Evolutionary conservation across 345 rosid species (phyloP).

Genomic region (Lumnitzera racemosa): DNA sequence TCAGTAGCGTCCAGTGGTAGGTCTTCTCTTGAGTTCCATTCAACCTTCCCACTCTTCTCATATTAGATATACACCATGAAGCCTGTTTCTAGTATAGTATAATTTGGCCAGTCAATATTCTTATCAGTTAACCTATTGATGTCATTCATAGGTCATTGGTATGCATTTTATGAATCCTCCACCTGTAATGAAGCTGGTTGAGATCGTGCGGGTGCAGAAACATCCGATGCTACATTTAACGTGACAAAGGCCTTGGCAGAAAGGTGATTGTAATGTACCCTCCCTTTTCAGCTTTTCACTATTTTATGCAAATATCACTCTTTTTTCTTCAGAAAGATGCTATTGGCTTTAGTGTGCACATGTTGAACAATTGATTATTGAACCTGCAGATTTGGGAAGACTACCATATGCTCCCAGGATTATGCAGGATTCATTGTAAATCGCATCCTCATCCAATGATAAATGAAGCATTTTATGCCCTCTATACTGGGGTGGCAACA

Average conservation of each 20-base stretch:
- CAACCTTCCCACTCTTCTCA: too few relatives aligned
- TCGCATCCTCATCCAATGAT: slow-evolving; percentile 93
- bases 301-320: background rate
- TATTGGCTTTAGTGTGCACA: too few relatives aligned
- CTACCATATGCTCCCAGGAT: slow-evolving; percentile 66
- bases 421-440: slow-evolving; percentile 79
- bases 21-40: too few relatives aligned
- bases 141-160: slow-evolving; percentile 57
- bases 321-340: background rate
- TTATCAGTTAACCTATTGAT: background rate
- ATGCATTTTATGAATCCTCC: slow-evolving; percentile 99
- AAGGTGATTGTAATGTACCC: slow-evolving; percentile 30
- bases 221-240: slow-evolving; percentile 65
- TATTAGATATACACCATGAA: too few relatives aligned
- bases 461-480: slow-evolving; percentile 78
- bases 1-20: too few relatives aligned
- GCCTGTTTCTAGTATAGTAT: too few relatives aligned
- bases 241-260: slow-evolving; percentile 64
- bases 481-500: slow-evolving; percentile 84
- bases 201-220: slow-evolving; percentile 79
- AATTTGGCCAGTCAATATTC: background rate
- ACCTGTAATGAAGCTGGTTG: slow-evolving; percentile 89
- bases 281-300: background rate
- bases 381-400: slow-evolving; percentile 65
- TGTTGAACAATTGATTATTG: background rate